Conservation (phyloP, 371 early-diverging fungal species). For the Apophysomyces trapeziformis region DNA sequence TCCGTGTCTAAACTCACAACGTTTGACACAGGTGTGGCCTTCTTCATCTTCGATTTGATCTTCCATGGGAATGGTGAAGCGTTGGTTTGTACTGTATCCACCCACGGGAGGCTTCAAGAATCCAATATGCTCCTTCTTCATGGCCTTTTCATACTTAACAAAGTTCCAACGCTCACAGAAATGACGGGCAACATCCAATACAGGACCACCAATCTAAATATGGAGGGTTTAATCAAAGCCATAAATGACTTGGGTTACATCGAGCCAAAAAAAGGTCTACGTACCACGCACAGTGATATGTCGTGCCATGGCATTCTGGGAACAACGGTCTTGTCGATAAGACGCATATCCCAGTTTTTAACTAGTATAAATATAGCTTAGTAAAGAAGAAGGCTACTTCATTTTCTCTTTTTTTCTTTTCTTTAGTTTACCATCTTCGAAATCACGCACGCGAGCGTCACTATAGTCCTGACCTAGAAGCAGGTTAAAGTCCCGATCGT, state of each 20-base stretch:
- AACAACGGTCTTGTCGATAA: constrained; percentile 67
- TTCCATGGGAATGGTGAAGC: constrained; percentile 29
- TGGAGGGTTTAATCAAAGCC: background rate
- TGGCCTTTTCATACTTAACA: constrained; percentile 62
- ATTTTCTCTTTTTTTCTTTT: background rate
- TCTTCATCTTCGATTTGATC: constrained; percentile 20
- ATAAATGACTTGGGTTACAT: constrained; percentile 3
- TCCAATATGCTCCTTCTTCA: constrained; percentile 38
- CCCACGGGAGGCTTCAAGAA: constrained; percentile 56
- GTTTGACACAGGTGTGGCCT: constrained; percentile 23
- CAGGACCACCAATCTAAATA: constrained; percentile 69
- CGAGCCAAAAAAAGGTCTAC: constrained; percentile 19
- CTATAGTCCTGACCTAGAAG: constrained; percentile 84
- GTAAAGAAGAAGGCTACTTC: background rate
- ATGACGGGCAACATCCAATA: constrained; percentile 86
- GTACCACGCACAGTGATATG: constrained; percentile 73
- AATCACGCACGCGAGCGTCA: constrained; percentile 92
- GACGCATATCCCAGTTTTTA: constrained; percentile 59
- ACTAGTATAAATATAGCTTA: constrained; percentile 39
- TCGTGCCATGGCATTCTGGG: constrained; percentile 98
- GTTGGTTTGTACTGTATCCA: constrained; percentile 36
- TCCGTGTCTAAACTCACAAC: constrained; percentile 35
- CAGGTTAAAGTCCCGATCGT: background rate
- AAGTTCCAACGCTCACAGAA: constrained; percentile 96
- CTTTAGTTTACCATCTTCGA: constrained; percentile 64